Conservation (phyloP, 2,329 filamentous ascomycete species). For the Gyromitra esculenta region DNA sequence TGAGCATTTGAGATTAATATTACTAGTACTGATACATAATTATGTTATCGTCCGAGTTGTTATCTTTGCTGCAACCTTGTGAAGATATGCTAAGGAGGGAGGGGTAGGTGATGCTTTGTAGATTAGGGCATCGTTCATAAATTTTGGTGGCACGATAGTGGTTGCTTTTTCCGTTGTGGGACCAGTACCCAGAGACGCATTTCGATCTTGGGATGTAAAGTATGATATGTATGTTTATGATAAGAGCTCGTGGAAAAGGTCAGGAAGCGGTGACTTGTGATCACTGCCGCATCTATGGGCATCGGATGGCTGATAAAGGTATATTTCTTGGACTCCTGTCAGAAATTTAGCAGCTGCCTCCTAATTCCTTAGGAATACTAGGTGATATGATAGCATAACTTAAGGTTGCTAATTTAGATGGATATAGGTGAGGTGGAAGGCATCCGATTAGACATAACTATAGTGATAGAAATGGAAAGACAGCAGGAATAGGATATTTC, state of each 20-base stretch:
- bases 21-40: constrained; percentile 31
- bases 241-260: background rate
- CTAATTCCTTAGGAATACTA: background rate
- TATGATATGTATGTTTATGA: constrained; percentile 13
- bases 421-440: background rate
- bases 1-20: constrained; percentile 40
- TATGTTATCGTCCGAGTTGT: background rate
- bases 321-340: background rate
- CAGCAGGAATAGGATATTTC: background rate
- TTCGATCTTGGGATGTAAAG: background rate
- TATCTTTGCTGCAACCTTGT: background rate
- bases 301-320: background rate
- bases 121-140: constrained; percentile 1
- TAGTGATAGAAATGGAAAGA: background rate
- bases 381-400: background rate
- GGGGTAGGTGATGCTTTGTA: background rate
- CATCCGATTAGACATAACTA: background rate
- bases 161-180: constrained; percentile 4
- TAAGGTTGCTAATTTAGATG: too few species aligned
- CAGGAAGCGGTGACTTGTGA: background rate
- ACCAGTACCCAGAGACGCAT: constrained; percentile 5
- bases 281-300: background rate
- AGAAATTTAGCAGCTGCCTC: background rate
- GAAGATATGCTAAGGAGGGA: background rate
- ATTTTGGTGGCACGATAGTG: constrained; percentile 1